Base-by-base conservation (phyloP, 176 grass and related monocot genomes). In the Hyparrhenia diplandra region DNA sequence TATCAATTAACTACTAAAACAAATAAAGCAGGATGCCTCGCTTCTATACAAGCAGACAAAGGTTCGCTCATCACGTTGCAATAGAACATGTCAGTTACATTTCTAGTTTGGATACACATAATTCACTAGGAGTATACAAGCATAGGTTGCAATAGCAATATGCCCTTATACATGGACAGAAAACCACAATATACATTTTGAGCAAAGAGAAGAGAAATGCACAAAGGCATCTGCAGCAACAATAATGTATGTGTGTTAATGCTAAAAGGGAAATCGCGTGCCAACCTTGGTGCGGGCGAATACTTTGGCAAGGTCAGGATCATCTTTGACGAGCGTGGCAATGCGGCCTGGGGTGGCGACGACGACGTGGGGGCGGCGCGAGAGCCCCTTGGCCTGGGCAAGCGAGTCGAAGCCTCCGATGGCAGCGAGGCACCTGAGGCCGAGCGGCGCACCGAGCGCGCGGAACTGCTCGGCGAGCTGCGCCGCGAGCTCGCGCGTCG, bases 401-500 rank as follows among this genome's bases (percentile, higher is more conserved):
- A 95, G 78, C 25, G 91, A 89, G 78, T 93, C 72, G 71, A 94
- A 95, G 4, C 96, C 96, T 5, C 96, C 96, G 4, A 98, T 94
- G 4, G 91, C 86, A 4, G 90, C 88, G 66, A 94, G 87, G 64
- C 92, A 98, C 67, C 92, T 83, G 75, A 94, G 69, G 30, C 94
- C 94, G 17, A 95, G 83, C 40, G 85, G 80, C 28, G 92, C 82
- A 10, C 96, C 96, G 72, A 98, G 87, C 35, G 96, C 96, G 60
- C 90, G 89, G 87, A 99, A 99, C 84, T 99, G 92, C 86, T 95
- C 92, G 14, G 88, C 86, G 40, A 98, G 86, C 88, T 98, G 96
- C 46, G 87, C 84, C 6, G 92, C 96, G 45, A 99, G 90, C 88
- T 99, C 96, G 20, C 90, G 74, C 18, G 92, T 95, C 5, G 92